Base-by-base conservation (phyloP, 2,329 filamentous ascomycete genomes). In the Diplodia sapinea region DNA sequence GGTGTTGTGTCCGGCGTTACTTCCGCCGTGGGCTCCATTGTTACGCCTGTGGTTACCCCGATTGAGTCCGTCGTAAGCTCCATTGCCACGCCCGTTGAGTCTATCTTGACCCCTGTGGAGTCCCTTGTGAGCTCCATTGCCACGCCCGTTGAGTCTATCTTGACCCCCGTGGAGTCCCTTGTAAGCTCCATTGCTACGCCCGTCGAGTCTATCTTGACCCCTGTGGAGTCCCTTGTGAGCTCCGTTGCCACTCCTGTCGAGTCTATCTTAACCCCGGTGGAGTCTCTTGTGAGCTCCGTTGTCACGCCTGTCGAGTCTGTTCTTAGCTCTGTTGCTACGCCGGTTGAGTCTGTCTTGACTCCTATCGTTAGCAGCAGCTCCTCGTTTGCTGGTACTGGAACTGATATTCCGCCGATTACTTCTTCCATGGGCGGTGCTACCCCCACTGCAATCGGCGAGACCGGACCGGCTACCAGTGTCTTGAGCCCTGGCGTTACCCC, bases 1-100 rank as follows among this genome's bases (percentile, higher is more conserved):
- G 66, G 57, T 59, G 13, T 68, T 43, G 56, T 61, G 4, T 67
- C 65, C 6, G 55, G 56, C 20, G 47, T 67, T 49, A 67, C 55
- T 20, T 67, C 65, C 3, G 64, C 50, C 5, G 65, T 59, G 38
- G 55, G 55, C 36, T 36, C 47, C 36, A 29, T 65, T 8, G 26
- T 56, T 23, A 56, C 43, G 8, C 43, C 43, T 11, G 43, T 47
- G 43, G 26, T 26, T 26, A 47, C 62, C 7, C 49, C 49, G n/a
- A 51, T 65, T 8, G 36, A 65, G 49, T 65, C 62, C 23, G 13
- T 55, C 26, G 13, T 64, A 17, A 64, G 36, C 36, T 38, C 36
- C 36, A 12, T 38, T 38, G 36, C 11, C 36, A 38, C 61, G 4
- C 47, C 61, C 17, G 47, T 64, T 11, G 47, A 64, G 47, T 64